Evolutionary conservation across 192 early-diverging fungal species (phyloP), one percentile per base, ranked within the genome.

Genomic region (Dimargaris cristalligena): DNA sequence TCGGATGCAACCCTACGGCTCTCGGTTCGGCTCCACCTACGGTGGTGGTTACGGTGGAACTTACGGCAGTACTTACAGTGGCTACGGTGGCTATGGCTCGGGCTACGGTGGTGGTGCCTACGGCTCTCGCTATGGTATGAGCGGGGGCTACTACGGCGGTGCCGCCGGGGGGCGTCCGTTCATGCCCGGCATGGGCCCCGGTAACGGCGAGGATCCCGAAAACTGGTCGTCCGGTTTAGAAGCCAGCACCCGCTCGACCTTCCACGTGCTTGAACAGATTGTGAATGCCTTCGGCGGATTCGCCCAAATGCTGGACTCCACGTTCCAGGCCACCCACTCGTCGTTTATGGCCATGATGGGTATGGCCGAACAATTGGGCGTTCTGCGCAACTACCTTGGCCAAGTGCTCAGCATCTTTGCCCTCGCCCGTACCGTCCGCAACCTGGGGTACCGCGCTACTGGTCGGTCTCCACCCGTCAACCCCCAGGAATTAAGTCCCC

Each of bases 301-400:
- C 75, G 82, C 92, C 10, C 90, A 91, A 52, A 96, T 99, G 95
- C 82, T 99, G 33, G 95, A 96, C 59, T 92, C 89, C 1, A 99
- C 95, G 6, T 96, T 92, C 66, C 86, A 91, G 75, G 92, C 95
- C 22, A 99, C 95, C 0, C 88, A 93, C 66, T 88, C 87, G 11
- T 85, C 78, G 10, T 88, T 89, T 58, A 87, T 94, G 88, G 89
- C 92, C 18, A 92, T 97, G 80, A 82, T 97, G 20, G 95, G 92
- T 34, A 91, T 99, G n/a, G 91, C 89, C 44, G 95, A 99, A 61
- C 95, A 99, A 69, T 88, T 99, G 61, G 89, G 92, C n/a, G 78
- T 89, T 68, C 66, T 99, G 25, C 78, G 88, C 30, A 78, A 68
- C 33, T 92, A 92, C 49, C 75, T 99, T 1, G 84, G 90, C 13